Evolutionary conservation across 805 yeast species (phyloP).

Genomic region (Saccharomycopsis olivae): DNA sequence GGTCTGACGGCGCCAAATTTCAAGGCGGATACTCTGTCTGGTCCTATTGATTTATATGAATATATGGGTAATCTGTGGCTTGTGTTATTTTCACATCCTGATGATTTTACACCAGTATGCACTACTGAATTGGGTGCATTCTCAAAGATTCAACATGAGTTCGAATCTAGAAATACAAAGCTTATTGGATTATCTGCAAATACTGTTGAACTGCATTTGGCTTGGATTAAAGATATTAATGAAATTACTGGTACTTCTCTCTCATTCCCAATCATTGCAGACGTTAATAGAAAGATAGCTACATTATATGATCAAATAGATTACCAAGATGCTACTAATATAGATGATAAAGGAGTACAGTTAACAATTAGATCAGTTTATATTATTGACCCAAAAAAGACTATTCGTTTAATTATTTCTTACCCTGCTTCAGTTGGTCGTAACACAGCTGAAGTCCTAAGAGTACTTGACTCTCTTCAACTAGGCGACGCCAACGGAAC

Average conservation of each 20-base stretch:
- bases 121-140: slow-evolving; percentile 74
- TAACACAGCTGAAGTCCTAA: slow-evolving; percentile 63
- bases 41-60: slow-evolving; percentile 53
- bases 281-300: slow-evolving; percentile 51
- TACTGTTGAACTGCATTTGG: slow-evolving; percentile 47
- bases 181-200: slow-evolving; percentile 63
- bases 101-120: slow-evolving; percentile 71
- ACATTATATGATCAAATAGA: slow-evolving; percentile 60
- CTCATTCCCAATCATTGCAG: slow-evolving; percentile 61
- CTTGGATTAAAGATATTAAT: slow-evolving; percentile 65
- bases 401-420: slow-evolving; percentile 49
- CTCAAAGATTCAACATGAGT: slow-evolving; percentile 61
- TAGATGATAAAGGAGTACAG: slow-evolving; percentile 53
- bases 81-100: slow-evolving; percentile 66
- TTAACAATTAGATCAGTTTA: slow-evolving; percentile 64
- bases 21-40: slow-evolving; percentile 50
- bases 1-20: slow-evolving; percentile 67
- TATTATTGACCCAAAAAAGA: slow-evolving; percentile 58
- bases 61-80: slow-evolving; percentile 51
- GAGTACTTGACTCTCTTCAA: slow-evolving; percentile 63
- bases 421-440: slow-evolving; percentile 71
- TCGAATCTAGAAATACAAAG: slow-evolving; percentile 51
- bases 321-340: slow-evolving; percentile 55
- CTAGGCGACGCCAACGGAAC: slow-evolving; percentile 49
- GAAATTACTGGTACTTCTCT: slow-evolving; percentile 51